Evolutionary conservation across 257 asterid species (phyloP), one percentile per base, ranked within the genome.

Genomic region (Fraxinus excelsior): DNA sequence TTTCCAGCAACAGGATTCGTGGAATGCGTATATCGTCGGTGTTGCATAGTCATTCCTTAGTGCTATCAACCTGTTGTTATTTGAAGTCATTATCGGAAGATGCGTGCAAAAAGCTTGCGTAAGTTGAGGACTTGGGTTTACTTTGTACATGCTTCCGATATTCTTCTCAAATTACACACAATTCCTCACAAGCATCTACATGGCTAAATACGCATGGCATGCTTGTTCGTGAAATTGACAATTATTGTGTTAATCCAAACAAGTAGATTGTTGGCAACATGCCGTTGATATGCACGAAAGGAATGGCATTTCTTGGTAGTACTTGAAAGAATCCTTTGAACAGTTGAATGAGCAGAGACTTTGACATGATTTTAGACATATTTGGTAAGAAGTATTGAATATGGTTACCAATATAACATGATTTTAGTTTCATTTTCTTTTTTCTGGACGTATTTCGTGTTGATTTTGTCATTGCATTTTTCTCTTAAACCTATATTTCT

Each of bases 11-110:
- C 93, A 93, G 78, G 98, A 96, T 86, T 93, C 99, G 26, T 96
- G 99, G 98, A 96, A 96, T 62, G 99, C 99, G 2, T 96, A 96
- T 76, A 76, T 93, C 12, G 92, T 93, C 4, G 99, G 87, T 69
- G 95, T 96, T 72, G 93, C 93, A 40, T 93, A 89, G 86, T 18
- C 38, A 21, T 46, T 62, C 64, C 51, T 46, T 66, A 67, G 51
- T 44, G 35, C 72, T 71, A 75, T 73, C 37, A 35, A 23, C 56
- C 49, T 56, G 40, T 53, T 35, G 64, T n/a, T 18, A 23, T 19
- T 38, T 14, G 25, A 18, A 23, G 74, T 23, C 60, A 5, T 25
- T 16, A 35, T 26, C 42, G 38, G 74, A 35, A 67, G 67, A 31
- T 46, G 29, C n/a, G 37, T 40, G 23, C 76, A 70, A 7, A 42